Evolutionary conservation across 306 rosid genomes (phyloP), one percentile per base, ranked within the genome.

Genomic region (Fagus sylvatica): DNA sequence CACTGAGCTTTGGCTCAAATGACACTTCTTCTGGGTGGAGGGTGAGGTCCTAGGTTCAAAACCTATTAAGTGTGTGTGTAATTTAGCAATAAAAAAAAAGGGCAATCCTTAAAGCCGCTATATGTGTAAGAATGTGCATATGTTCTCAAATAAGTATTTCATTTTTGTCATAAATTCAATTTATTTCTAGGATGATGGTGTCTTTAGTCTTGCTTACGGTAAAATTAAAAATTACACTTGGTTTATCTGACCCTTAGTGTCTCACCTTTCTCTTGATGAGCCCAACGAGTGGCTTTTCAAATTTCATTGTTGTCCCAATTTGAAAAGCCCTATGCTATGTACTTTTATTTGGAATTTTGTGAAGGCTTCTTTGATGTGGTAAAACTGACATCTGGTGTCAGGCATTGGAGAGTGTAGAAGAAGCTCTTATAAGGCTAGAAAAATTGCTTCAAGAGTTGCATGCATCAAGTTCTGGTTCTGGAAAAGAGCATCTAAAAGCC

Each of bases 321-420:
- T 4, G 46, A 66, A 66, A 64, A 66, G 48, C 7, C 11, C 4
- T 80, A 40, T 72, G 69, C 71, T 53, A 36, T 66, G 53, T 65
- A 55, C 68, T 77, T 88, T 42, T 75, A 64, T 67, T 78, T 66
- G 57, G 59, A 76, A 46, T 49, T 57, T 46, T 22, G 59, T 67
- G 41, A 55, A 70, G 46, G 69, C 78, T 69, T 73, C 42, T 78
- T 78, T 49, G 73, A 30, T 42, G 13, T 41, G 65, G 46, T 66
- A 74, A 51, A 56, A 55, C 48, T 85, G 87, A 51, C 68, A 43
- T 86, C 79, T 79, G 75, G 78, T 80, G 43, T 78, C 85, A 96
- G 99, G 98, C 97, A 33, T 76, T 96, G 88, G 96, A 81, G 88
- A 91, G 96, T 83, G 98, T 96, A 78, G 99, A 96, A 79, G 94